These are phyloP conservation scores for Umbilicus rupestris DNA, from an alignment of 164 flowering plant genomes.

Conservation along the genomic window DNA sequence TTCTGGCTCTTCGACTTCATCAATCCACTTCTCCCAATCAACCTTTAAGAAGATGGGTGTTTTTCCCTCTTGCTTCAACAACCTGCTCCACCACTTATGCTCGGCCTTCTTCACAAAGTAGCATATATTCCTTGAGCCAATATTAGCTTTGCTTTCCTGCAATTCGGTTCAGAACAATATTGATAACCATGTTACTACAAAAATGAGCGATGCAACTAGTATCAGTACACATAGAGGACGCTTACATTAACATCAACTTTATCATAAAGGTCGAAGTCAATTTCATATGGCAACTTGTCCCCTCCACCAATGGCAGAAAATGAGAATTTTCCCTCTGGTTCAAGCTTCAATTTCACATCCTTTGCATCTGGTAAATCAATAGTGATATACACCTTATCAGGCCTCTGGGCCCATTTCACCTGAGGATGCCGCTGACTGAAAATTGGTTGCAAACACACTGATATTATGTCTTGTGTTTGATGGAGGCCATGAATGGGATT, in stretches of 20 bases:
- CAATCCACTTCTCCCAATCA: constrained; percentile 83
- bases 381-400: constrained; percentile 45
- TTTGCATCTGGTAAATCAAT: constrained; percentile 65
- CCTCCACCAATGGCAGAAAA: constrained; percentile 55
- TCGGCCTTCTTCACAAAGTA: constrained; percentile 61
- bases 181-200: not conserved
- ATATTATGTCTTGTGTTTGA: too few species aligned
- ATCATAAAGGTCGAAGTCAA: constrained; percentile 49
- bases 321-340: constrained; percentile 57
- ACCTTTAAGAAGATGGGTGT: constrained; percentile 52
- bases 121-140: constrained; percentile 40
- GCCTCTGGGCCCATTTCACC: constrained; percentile 69
- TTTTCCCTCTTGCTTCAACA: constrained; percentile 51
- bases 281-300: constrained; percentile 38
- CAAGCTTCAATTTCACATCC: constrained; percentile 56
- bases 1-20: constrained; percentile 63
- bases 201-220: not conserved
- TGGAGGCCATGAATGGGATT: too few species aligned
- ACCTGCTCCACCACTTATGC: constrained; percentile 64
- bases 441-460: too few species aligned
- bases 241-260: constrained; percentile 54
- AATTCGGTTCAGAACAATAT: not conserved
- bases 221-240: not conserved
- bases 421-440: constrained; percentile 37
- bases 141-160: constrained; percentile 60